These are phyloP conservation scores for Solanum dulcamara DNA, from an alignment of 257 asterid species.

Conservation along the genomic window DNA sequence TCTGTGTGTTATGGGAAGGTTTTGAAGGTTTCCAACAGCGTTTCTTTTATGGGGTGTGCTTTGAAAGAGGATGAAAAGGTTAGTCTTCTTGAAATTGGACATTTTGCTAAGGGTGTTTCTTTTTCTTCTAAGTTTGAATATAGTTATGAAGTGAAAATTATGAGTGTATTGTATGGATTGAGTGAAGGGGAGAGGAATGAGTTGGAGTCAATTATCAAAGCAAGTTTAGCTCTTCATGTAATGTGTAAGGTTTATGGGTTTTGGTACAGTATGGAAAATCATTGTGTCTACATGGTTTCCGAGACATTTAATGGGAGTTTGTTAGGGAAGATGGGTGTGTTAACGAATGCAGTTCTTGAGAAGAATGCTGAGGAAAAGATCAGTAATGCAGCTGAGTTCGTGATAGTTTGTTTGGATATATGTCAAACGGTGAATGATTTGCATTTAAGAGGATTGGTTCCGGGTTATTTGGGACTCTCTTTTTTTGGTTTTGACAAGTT, in stretches of 20 bases:
- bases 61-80: slow-evolving; percentile 38
- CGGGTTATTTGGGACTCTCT: slow-evolving; percentile 41
- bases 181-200: slow-evolving; percentile 30
- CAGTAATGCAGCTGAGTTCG: slow-evolving; percentile 21
- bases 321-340: slow-evolving; percentile 1
- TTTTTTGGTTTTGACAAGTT: slow-evolving; percentile 46
- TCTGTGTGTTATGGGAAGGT: slow-evolving; percentile 18
- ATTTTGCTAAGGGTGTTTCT: not conserved
- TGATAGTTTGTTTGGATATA: slow-evolving; percentile 42
- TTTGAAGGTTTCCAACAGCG: not conserved
- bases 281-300: slow-evolving; percentile 39
- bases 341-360: slow-evolving; percentile 6
- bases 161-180: slow-evolving; percentile 43
- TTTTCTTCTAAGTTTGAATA: slow-evolving; percentile 6
- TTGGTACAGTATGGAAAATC: slow-evolving; percentile 54
- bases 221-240: slow-evolving; percentile 25
- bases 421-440: slow-evolving; percentile 54
- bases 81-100: slow-evolving; percentile 49
- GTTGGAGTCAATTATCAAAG: slow-evolving; percentile 22
- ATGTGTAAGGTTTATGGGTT: slow-evolving; percentile 59
- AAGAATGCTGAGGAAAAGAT: slow-evolving; percentile 12
- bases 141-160: slow-evolving; percentile 48
- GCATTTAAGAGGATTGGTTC: slow-evolving; percentile 52
- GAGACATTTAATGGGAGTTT: slow-evolving; percentile 32
- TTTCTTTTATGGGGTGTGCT: slow-evolving; percentile 15